Evolutionary conservation across 2,329 filamentous ascomycete genomes (phyloP), one percentile per base, ranked within the genome.

Genomic region (Coniella lustricola): DNA sequence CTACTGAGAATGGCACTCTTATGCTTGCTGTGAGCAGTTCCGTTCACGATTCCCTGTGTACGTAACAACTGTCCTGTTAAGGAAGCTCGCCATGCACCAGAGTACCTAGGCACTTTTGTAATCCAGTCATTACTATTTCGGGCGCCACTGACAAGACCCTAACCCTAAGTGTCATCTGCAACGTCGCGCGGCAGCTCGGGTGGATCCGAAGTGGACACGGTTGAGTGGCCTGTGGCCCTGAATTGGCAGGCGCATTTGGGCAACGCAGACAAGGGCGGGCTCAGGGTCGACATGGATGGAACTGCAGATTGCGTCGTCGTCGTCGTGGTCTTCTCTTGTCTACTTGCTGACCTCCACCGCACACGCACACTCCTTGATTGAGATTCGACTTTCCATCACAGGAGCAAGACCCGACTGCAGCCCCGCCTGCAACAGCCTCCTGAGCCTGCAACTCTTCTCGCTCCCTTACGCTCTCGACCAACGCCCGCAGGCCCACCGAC

Each of bases 171-270:
- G 13, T 14, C 21, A 10, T 36, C 33, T 25, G 17, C 13, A 22
- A 13, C 9, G 7, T 25, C 10, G 16, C 17, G 17, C 17, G 9
- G 42, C 32, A 14, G 18, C 34, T 32, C 22, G 43, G 43, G 33
- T 38, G 43, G 43, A 14, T 4, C 43, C 43, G 43, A 45, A 45
- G 43, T 36, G 35, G 33, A 45, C 43, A 37, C 21, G 14, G 36
- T 20, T 34, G 29, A 22, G 29, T 38, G 43, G 34, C n/a, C n/a
- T n/a, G n/a, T n/a, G 17, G 20, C 18, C 7, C 12, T 13, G 21
- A n/a, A n/a, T n/a, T n/a, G 18, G 32, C 18, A 29, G 16, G 14
- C n/a, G 33, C 37, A 14, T n/a, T 9, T 16, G 18, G 20, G 33
- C 18, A 29, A 7, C 17, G 37, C 20, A 18, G 14, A 29, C 41